A percentile compares a stretch with the other conserved stretches of the same genome.
Evolutionary conservation across 257 asterid species (phyloP).

Genomic region (Solanum pennellii): DNA sequence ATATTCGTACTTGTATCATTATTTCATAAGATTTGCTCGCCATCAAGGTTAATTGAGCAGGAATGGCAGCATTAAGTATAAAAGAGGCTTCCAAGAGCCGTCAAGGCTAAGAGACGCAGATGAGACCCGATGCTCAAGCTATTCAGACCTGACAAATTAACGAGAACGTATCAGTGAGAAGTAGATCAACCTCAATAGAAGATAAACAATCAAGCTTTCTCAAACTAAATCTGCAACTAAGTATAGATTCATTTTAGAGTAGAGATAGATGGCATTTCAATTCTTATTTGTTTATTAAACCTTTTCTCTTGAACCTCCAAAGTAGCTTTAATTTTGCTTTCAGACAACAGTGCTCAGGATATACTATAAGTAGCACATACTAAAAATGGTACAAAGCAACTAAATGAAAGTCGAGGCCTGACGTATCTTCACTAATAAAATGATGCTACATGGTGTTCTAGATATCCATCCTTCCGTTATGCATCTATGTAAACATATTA

Average conservation of each 20-base stretch:
- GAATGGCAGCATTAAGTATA: not conserved
- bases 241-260: not conserved
- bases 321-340: not conserved
- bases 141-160: not conserved
- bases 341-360: not conserved
- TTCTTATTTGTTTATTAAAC: not conserved
- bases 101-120: not conserved
- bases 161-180: not conserved
- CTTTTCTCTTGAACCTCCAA: not conserved
- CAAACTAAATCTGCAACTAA: not conserved
- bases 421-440: not conserved
- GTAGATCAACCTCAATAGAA: not conserved
- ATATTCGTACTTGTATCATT: not conserved
- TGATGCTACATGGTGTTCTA: not conserved
- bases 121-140: not conserved
- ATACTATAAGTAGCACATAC: not conserved
- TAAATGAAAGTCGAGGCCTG: not conserved
- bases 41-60: not conserved
- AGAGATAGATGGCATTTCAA: not conserved
- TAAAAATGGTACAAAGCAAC: not conserved
- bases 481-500: not conserved
- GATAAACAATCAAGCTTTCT: not conserved
- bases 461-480: not conserved
- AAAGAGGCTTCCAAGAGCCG: not conserved
- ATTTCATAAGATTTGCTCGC: not conserved